These are phyloP conservation scores for Termitomyces sp. DNA, from an alignment of 768 basidiomycete species.

Conservation along the genomic window DNA sequence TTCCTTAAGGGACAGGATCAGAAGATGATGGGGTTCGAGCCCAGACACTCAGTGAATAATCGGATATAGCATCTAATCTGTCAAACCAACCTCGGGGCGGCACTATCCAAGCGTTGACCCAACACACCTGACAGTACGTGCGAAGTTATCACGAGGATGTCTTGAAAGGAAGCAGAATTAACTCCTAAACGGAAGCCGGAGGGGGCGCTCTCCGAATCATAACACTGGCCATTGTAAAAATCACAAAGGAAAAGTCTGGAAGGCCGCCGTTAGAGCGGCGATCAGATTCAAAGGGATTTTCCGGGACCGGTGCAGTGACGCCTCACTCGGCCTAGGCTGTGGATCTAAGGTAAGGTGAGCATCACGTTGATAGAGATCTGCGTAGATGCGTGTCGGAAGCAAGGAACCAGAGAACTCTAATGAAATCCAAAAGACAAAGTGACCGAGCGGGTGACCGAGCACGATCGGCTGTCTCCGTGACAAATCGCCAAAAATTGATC, in stretches of 20 bases:
- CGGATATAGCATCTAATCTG: too few species aligned
- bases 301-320: neutral
- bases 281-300: neutral
- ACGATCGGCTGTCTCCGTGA: too few species aligned
- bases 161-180: neutral
- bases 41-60: too few species aligned
- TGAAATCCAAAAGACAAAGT: too few species aligned
- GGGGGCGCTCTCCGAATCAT: neutral
- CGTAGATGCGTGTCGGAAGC: too few species aligned
- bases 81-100: too few species aligned
- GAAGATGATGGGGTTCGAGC: too few species aligned
- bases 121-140: too few species aligned
- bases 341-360: neutral
- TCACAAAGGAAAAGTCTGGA: neutral
- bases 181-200: neutral
- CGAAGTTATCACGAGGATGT: neutral
- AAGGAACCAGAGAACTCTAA: too few species aligned
- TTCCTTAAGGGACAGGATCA: too few species aligned
- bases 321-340: neutral
- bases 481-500: neutral
- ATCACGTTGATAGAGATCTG: neutral
- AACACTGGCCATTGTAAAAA: neutral
- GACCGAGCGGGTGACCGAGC: too few species aligned
- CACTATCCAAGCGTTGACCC: too few species aligned
- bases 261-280: neutral